These are phyloP conservation scores for Cryptococcus amylolentus DNA, from an alignment of 1,284 basidiomycete genomes.

Conservation along the genomic window DNA sequence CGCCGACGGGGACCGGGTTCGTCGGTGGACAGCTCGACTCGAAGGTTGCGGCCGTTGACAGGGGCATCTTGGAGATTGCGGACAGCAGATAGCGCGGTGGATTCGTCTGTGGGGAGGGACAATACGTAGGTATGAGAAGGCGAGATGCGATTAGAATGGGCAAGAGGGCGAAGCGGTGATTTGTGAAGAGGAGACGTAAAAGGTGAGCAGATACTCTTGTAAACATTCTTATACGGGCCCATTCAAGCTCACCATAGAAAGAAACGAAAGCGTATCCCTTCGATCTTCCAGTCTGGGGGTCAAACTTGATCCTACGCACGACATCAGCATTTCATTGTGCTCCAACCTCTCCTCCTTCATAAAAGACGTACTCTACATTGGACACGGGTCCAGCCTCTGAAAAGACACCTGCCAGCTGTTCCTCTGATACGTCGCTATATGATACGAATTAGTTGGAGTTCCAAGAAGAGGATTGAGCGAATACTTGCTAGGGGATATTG, in stretches of 20 bases:
- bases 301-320: constrained; percentile 78
- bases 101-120: constrained; percentile 64
- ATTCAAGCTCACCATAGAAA: constrained; percentile 69
- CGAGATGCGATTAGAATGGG: background rate
- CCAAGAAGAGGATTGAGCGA: background rate
- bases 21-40: constrained; percentile 67
- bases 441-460: background rate
- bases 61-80: constrained; percentile 79
- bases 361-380: constrained; percentile 48
- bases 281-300: constrained; percentile 90
- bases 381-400: constrained; percentile 52
- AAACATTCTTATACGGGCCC: background rate
- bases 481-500: constrained; percentile 45
- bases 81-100: constrained; percentile 80
- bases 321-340: background rate
- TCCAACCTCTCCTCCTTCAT: background rate
- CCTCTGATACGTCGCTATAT: constrained; percentile 49
- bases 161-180: background rate
- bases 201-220: background rate
- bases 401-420: constrained; percentile 50
- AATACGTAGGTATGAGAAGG: background rate
- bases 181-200: background rate
- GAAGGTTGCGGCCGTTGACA: constrained; percentile 75
- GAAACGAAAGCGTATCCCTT: constrained; percentile 98
- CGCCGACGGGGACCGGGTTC: constrained; percentile 45